Conservation (phyloP, 1,284 basidiomycete genomes). For the Apiotrichum gracile region DNA sequence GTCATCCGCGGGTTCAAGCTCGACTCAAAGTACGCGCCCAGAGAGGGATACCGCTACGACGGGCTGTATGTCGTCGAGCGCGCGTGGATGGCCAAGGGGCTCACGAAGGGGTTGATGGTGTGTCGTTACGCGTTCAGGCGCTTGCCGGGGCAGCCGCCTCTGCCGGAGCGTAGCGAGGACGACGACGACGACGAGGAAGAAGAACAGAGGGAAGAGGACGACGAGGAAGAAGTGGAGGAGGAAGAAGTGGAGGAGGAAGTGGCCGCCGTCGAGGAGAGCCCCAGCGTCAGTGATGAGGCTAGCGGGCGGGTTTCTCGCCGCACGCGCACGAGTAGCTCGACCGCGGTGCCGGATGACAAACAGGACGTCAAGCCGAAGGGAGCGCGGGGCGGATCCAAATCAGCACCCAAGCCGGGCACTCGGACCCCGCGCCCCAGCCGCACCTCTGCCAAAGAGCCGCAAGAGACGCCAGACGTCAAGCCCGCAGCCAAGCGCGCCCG, state of each 20-base stretch:
- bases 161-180: conserved; percentile 12
- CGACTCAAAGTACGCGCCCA: conserved; percentile 29
- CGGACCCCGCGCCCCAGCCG: too few relatives aligned
- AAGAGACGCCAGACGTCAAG: too few relatives aligned
- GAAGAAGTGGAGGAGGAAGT: conserved; percentile 1
- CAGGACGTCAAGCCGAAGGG: too few relatives aligned
- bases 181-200: conserved; percentile 1
- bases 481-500: background rate
- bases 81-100: conserved; percentile 38
- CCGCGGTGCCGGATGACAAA: too few relatives aligned
- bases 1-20: conserved; percentile 50
- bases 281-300: too few relatives aligned
- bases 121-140: conserved; percentile 38
- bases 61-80: conserved; percentile 46
- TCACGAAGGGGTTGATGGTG: conserved; percentile 33
- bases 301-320: too few relatives aligned
- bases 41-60: conserved; percentile 46
- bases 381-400: too few relatives aligned
- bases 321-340: too few relatives aligned
- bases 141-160: conserved; percentile 24
- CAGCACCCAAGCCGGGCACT: too few relatives aligned
- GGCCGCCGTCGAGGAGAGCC: background rate
- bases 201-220: background rate
- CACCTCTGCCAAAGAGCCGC: too few relatives aligned
- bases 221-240: background rate